Conservation (phyloP, 495 filamentous ascomycete species). For the Barbatosphaeria neglecta region DNA sequence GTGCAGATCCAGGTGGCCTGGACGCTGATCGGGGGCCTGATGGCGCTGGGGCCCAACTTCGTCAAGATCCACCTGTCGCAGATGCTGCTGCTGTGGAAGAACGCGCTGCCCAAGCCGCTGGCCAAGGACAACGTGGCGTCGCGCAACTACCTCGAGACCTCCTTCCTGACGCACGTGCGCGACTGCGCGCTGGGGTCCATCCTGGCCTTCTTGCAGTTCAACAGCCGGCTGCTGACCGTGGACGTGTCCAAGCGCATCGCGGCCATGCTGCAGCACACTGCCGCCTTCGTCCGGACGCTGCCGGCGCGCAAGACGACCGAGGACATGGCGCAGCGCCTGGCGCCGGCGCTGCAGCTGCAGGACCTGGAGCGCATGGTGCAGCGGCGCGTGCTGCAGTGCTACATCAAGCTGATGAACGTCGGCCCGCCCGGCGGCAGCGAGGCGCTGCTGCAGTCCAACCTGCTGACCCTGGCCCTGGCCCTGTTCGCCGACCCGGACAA, state of each 20-base stretch:
- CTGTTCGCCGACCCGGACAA: constrained; percentile 91
- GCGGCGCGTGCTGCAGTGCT: constrained; percentile 86
- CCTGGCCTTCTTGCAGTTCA: constrained; percentile 86
- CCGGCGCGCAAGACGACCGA: constrained; percentile 79
- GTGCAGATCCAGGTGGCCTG: constrained; percentile 97
- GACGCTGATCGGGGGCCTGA: constrained; percentile 91
- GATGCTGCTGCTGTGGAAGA: constrained; percentile 93
- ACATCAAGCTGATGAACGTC: constrained; percentile 76
- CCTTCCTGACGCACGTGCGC: constrained; percentile 85
- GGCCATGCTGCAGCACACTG: constrained; percentile 90
- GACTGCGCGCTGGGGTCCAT: constrained; percentile 92
- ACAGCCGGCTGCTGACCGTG: constrained; percentile 78
- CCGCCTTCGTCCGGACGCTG: constrained; percentile 71
- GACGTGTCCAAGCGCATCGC: constrained; percentile 92
- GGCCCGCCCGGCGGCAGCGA: constrained; percentile 74
- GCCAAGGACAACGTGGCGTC: constrained; percentile 78
- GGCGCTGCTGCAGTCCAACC: constrained; percentile 77
- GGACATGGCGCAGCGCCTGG: constrained; percentile 74
- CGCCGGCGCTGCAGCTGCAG: constrained; percentile 76
- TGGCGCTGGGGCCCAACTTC: constrained; percentile 95
- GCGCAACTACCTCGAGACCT: constrained; percentile 72
- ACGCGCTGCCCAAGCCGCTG: constrained; percentile 87
- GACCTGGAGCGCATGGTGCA: constrained; percentile 91
- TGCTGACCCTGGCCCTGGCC: constrained; percentile 83
- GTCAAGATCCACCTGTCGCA: constrained; percentile 98